Evolutionary conservation across 345 rosid species (phyloP), one percentile per base, ranked within the genome.

Genomic region (Linum usitatissimum): DNA sequence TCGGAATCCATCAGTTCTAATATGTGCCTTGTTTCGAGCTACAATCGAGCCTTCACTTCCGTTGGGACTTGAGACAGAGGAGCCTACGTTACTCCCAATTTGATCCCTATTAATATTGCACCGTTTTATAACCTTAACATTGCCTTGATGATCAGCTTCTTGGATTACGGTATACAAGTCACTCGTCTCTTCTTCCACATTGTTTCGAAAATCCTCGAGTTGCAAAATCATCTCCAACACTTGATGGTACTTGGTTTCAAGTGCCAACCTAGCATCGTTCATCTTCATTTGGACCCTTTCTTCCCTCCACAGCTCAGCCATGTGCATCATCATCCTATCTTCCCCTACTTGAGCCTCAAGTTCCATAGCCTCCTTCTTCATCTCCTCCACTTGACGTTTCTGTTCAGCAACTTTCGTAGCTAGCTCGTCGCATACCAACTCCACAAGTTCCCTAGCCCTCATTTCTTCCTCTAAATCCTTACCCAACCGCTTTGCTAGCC

Each of bases 31-130:
- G 39, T 9, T 5, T 28, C 4, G 66, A 36, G 63, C 70, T 59
- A 71, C 42, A 42, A 63, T 58, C 5, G 68, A 74, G 23, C 31
- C 76, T 53, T 57, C 60, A 45, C 57, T 63, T 58, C 61, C 63
- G 15, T 30, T 31, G 59, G 53, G 65, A 45, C 18, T 45, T 4
- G 4, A 40, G 13, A 0, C 48, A 5, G 13, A 40, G 8, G 10
- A 7, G 13, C 13, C 5, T 7, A 12, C 5, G 7, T 6, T 7
- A 12, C 48, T 40, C 9, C 7, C 21, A 2, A 31, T 23, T 48
- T 64, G 19, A 30, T 20, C 18, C 28, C 28, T 23, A 23, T 23
- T 23, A 23, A 23, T 23, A 36, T 6, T 55, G 59, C 60, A 18
- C 30, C 21, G 4, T 64, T 62, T 21, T 10, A 28, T 51, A 38